Conservation (phyloP, 306 rosid genomes). For the Fagus crenata region DNA sequence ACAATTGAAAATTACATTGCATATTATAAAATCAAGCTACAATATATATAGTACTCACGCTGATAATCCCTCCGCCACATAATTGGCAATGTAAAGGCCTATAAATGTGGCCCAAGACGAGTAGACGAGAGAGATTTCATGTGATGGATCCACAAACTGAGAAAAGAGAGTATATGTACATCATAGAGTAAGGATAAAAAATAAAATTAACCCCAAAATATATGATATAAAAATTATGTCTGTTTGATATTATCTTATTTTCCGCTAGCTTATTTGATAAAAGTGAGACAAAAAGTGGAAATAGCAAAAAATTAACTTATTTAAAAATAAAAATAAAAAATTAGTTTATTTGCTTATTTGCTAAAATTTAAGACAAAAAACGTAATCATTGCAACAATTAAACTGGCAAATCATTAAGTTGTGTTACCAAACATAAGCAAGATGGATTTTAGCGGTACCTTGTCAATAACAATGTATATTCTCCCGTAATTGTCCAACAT, state of each 20-base stretch:
- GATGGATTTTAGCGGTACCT: background rate
- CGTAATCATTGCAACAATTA: too few relatives aligned
- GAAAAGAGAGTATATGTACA: constrained; percentile 30
- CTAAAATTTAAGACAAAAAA: background rate
- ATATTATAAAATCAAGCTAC: constrained; percentile 9
- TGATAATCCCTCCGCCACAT: constrained; percentile 89
- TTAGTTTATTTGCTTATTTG: background rate
- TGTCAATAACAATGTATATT: constrained; percentile 40
- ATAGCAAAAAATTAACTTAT: too few relatives aligned
- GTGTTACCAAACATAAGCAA: too few relatives aligned
- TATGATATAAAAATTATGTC: background rate
- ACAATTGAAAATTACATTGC: background rate
- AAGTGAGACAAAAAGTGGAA: too few relatives aligned
- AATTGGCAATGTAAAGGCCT: constrained; percentile 91
- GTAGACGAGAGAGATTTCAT: constrained; percentile 82
- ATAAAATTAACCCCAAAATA: background rate
- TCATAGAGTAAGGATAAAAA: constrained; percentile 11
- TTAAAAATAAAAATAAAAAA: too few relatives aligned
- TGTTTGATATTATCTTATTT: too few relatives aligned
- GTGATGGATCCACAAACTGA: constrained; percentile 70
- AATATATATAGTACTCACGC: constrained; percentile 52
- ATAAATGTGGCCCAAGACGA: constrained; percentile 91
- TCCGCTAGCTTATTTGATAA: too few relatives aligned
- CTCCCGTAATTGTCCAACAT: constrained; percentile 94
- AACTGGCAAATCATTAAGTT: too few relatives aligned